A percentile compares a stretch with the other conserved stretches of the same genome.
These are phyloP conservation scores for Sparassis latifolia DNA, from an alignment of 1,284 basidiomycete genomes.

Conservation along the genomic window DNA sequence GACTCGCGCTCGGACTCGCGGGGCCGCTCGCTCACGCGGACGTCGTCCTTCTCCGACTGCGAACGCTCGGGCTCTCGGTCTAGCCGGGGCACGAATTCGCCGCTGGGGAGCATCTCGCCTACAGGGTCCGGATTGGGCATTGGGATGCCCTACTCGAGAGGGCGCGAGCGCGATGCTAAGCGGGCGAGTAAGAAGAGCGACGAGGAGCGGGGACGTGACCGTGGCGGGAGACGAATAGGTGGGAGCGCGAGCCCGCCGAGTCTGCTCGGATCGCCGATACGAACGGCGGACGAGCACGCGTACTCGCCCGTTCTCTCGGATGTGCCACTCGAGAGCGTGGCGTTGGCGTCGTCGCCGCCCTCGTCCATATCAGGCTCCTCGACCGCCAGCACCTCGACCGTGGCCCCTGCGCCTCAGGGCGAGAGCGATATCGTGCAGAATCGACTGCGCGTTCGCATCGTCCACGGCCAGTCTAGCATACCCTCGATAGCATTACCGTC, in stretches of 20 bases:
- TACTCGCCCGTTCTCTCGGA: conserved; percentile 22
- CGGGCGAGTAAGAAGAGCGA: conserved; percentile 9
- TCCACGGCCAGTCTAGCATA: conserved; percentile 18
- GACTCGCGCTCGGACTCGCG: conserved; percentile 28
- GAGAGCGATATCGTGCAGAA: conserved; percentile 4
- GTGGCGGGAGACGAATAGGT: conserved; percentile 37
- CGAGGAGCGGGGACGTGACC: conserved; percentile 32
- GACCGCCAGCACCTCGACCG: conserved; percentile 21
- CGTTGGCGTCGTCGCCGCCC: conserved; percentile 14
- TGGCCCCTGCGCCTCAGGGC: conserved; percentile 11
- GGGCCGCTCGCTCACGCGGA: conserved; percentile 51
- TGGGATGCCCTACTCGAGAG: conserved; percentile 25
- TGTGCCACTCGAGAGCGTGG: conserved; percentile 7
- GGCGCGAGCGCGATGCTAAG: conserved; percentile 12
- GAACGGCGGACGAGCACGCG: conserved; percentile 13
- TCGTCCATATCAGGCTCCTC: conserved; percentile 24
- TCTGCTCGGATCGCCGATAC: conserved; percentile 22
- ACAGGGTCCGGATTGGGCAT: conserved; percentile 37
- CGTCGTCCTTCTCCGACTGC: conserved; percentile 40
- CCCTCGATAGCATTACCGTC: conserved; percentile 15
- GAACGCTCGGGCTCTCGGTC: conserved; percentile 32
- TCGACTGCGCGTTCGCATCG: conserved; percentile 8
- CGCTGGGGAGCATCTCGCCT: conserved; percentile 56
- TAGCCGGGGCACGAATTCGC: conserved; percentile 34
- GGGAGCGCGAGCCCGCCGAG: conserved; percentile 43